Percentiles rank a stretch among this genome's conserved stretches.
Conservation (phyloP, 371 early-diverging fungal genomes). For the Synchytrium microbalum region DNA sequence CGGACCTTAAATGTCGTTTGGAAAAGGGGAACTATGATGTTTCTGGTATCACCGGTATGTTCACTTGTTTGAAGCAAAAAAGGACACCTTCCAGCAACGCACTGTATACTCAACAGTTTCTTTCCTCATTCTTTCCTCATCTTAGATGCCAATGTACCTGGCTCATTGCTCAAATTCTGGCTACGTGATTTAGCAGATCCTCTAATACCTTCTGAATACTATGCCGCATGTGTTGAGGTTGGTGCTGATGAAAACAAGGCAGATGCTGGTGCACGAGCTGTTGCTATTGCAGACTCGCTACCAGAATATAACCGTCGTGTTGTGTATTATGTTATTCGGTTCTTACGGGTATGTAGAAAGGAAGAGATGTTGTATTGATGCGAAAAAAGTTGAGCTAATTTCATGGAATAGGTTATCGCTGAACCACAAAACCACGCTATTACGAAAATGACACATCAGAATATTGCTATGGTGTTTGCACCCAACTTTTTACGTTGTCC, state of each 20-base stretch:
- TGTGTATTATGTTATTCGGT: slow-evolving; percentile 66
- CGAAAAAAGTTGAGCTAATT: neutral
- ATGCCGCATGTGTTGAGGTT: slow-evolving; percentile 40
- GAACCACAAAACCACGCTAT: slow-evolving; percentile 53
- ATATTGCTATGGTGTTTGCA: slow-evolving; percentile 95
- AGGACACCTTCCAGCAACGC: no score
- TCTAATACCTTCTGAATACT: slow-evolving; percentile 74
- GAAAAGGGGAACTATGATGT: slow-evolving; percentile 75
- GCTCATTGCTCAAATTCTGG: slow-evolving; percentile 88
- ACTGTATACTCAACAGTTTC: slow-evolving; percentile 4
- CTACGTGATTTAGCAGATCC: slow-evolving; percentile 88
- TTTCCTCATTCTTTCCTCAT: slow-evolving; percentile 8
- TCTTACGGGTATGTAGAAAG: slow-evolving; percentile 53
- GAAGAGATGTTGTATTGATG: neutral
- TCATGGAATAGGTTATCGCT: slow-evolving; percentile 54
- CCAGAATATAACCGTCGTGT: slow-evolving; percentile 64
- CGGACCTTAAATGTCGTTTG: slow-evolving; percentile 55
- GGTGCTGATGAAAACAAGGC: slow-evolving; percentile 18
- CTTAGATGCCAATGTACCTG: slow-evolving; percentile 84
- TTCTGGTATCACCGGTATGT: slow-evolving; percentile 45
- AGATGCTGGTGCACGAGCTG: slow-evolving; percentile 37
- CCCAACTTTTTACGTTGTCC: slow-evolving; percentile 90
- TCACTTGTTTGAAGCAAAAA: neutral
- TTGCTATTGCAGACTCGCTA: slow-evolving; percentile 54
- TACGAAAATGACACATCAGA: slow-evolving; percentile 83